Evolutionary conservation across 208 protist species (phyloP), one percentile per base, ranked within the genome.

Genomic region (Porcisia hertigi): DNA sequence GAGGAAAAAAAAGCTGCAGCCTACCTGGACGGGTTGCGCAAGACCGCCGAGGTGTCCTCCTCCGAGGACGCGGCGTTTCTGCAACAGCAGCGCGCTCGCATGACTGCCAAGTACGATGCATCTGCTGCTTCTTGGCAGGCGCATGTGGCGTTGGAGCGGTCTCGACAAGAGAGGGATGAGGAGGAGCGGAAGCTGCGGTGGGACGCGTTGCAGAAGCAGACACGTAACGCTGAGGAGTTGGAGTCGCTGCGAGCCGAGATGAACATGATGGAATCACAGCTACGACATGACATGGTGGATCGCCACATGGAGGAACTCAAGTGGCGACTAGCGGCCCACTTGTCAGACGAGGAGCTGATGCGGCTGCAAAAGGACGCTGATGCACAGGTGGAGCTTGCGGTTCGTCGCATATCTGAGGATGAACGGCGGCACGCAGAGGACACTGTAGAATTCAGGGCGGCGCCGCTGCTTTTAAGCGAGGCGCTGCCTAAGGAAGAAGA

Each of bases 41-140:
- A 71, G 9, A 67, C 86, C 58, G 76, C 87, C 1, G 79, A 82
- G 30, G 59, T 81, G 30, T 78, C 71, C 3, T 81, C 85, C 34
- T 55, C 82, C 6, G 58, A 73, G 11, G 84, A 93, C 54, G 84
- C 91, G 41, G 77, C 85, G 4, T 76, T 83, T 23, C n/a, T 95
- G 23, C 83, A 91, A 77, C 80, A 88, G 79, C 84, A 93, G 69
- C 86, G 85, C 18, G 89, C 85, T 25, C 71, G 79, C n/a, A 74
- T 94, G 25, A 80, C 89, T 16, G 90, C 90, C 30, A 95, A 92
- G 82, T 89, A 86, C 86, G 86, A 88, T 73, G 77, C 84, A 53
- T 74, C 86, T 55, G 65, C 83, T 43, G 47, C 84, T 8, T 41
- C 85, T 23, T 89, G 90, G 85, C 72, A 83, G 73, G 73, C 78